These are phyloP conservation scores for Tetraselmis striata DNA, from an alignment of 139 green algal species.

Conservation along the genomic window DNA sequence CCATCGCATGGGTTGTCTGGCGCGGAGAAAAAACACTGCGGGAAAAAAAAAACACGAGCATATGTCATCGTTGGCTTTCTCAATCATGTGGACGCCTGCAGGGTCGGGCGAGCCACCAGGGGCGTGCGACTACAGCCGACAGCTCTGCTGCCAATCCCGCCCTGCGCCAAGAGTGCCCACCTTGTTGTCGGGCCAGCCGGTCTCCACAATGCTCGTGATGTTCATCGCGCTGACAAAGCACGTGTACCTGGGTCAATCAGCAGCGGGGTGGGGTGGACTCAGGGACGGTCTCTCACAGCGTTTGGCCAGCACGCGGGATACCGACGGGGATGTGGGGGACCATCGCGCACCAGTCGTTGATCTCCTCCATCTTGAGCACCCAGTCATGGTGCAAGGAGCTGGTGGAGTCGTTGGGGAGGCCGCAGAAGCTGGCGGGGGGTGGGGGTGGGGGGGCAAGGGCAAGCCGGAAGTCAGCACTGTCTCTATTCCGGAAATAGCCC, in stretches of 20 bases:
- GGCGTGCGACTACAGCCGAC: too few relatives aligned
- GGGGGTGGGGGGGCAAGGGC: background rate
- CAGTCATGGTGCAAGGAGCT: background rate
- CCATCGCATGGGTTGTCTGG: background rate
- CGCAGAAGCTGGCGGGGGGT: background rate
- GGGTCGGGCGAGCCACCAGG: too few relatives aligned
- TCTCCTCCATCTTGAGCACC: background rate
- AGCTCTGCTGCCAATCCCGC: too few relatives aligned
- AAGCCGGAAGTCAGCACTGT: too few relatives aligned
- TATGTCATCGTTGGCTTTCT: too few relatives aligned
- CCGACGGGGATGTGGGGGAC: background rate
- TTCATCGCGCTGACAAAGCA: background rate
- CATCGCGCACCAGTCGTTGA: background rate
- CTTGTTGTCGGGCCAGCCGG: background rate
- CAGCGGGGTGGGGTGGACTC: background rate
- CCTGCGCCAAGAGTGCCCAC: too few relatives aligned
- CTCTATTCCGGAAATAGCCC: too few relatives aligned
- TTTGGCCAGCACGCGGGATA: background rate
- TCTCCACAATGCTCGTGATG: background rate
- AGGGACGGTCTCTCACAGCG: background rate
- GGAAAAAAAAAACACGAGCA: background rate
- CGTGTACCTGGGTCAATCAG: background rate
- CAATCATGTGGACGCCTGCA: too few relatives aligned
- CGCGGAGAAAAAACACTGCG: background rate
- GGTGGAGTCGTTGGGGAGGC: background rate